A percentile compares a stretch with the other conserved stretches of the same genome.
Conservation (phyloP, 805 yeast genomes). For the Yamadazyma sp. region DNA sequence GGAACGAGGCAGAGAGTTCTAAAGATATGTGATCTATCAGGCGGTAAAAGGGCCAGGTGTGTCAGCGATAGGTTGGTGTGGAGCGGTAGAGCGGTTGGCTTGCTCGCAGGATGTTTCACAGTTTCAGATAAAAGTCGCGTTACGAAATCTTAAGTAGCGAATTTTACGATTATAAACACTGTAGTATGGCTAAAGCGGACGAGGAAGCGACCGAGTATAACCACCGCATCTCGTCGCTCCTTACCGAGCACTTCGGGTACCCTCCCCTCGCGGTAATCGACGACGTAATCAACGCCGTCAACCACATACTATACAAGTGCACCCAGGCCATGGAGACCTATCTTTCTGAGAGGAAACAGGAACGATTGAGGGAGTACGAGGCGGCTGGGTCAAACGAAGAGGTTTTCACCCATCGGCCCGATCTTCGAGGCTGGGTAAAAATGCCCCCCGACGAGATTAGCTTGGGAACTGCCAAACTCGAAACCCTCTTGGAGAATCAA, state of each 20-base stretch:
- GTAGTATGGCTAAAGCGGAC: background rate
- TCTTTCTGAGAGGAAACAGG: constrained; percentile 40
- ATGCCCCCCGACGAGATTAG: constrained; percentile 55
- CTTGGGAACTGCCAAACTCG: constrained; percentile 78
- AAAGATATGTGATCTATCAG: no score
- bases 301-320: constrained; percentile 79
- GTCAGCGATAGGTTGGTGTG: no score
- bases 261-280: constrained; percentile 83
- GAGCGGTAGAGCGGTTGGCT: no score
- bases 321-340: constrained; percentile 75
- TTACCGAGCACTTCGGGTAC: constrained; percentile 85
- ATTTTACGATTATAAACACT: no score
- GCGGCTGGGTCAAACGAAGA: constrained; percentile 15
- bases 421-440: constrained; percentile 15
- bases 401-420: constrained; percentile 13
- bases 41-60: no score
- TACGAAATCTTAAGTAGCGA: no score
- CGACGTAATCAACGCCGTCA: constrained; percentile 84
- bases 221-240: constrained; percentile 39
- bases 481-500: constrained; percentile 68
- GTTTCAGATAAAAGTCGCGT: no score
- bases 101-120: no score
- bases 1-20: no score
- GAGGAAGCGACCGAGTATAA: constrained; percentile 18
- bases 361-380: constrained; percentile 6